Evolutionary conservation across 2,329 filamentous ascomycete species (phyloP), one percentile per base, ranked within the genome.

Genomic region (Nothopassalora personata): DNA sequence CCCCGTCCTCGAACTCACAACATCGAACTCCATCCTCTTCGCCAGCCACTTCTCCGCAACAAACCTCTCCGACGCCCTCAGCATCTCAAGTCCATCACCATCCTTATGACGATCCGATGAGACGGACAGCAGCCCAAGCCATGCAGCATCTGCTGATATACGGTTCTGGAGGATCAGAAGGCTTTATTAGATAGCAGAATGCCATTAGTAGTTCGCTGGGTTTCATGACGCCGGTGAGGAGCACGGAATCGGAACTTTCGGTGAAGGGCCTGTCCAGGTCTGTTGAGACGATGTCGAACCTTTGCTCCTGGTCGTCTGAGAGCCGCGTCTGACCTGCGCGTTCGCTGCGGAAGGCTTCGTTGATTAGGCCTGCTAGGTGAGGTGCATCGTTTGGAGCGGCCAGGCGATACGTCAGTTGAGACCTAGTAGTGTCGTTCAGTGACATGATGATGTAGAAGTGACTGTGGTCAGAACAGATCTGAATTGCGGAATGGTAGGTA

Each of bases 241-340:
- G 54, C 19, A 60, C 47, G 5, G 55, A 55, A 19, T 54, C 28
- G 5, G 54, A 19, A 10, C 13, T n/a, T 33, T 31, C 45, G 30
- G 19, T 51, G n/a, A 51, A 34, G 45, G 36, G 51, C 4, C 33
- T 19, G 5, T 58, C 55, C n/a, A 58, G 9, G 18, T 34, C 46
- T 5, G n/a, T 13, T 4, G 60, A 51, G 5, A 60, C 49, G 23
- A 62, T 62, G 33, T 62, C 60, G 34, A 59, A 27, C 3, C 60
- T 45, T 19, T 43, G 50, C 1, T 58, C 54, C 50, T 62, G 57
- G 11, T 59, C 57, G 28, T 55, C 54, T 45, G 30, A 59, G 4
- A 62, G 27, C 60, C 60, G 60, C 4, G 60, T 62, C 43, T 62
- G 53, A 15, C 60, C 60, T 13, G 60, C 52, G 18, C 23, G 43